Conservation (phyloP, 2,329 filamentous ascomycete species). For the Sporothrix globosa region DNA sequence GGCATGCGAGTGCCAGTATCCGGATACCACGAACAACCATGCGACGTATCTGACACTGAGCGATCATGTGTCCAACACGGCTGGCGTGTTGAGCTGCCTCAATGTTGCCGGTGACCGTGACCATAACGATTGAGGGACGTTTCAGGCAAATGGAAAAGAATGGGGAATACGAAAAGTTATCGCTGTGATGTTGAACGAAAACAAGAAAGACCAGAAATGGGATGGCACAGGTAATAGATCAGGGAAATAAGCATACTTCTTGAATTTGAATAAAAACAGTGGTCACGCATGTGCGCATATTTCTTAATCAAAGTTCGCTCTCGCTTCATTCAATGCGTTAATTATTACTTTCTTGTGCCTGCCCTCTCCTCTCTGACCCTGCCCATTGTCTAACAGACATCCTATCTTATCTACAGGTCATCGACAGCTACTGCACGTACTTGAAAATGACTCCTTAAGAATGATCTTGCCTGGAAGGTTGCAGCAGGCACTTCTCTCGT, state of each 20-base stretch:
- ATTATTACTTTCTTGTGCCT: neutral
- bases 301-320: neutral
- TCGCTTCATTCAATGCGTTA: neutral
- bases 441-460: neutral
- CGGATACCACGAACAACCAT: slow-evolving; percentile 22
- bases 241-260: neutral
- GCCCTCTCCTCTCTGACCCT: neutral
- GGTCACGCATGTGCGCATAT: neutral
- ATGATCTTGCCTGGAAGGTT: neutral
- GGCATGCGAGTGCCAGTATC: slow-evolving; percentile 32
- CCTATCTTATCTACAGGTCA: neutral
- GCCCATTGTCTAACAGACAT: neutral
- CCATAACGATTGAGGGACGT: neutral
- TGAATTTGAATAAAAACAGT: neutral
- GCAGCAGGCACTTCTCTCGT: neutral
- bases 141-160: neutral
- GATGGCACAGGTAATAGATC: neutral
- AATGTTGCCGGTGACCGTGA: slow-evolving; percentile 21
- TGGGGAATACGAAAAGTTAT: neutral
- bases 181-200: neutral
- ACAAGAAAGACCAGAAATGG: neutral
- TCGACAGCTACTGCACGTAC: neutral
- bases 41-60: slow-evolving; percentile 22
- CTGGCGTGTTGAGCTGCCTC: slow-evolving; percentile 31
- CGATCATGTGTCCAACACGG: slow-evolving; percentile 31